Evolutionary conservation across 2,329 filamentous ascomycete genomes (phyloP), one percentile per base, ranked within the genome.

Genomic region (Bipolaris zeicola): DNA sequence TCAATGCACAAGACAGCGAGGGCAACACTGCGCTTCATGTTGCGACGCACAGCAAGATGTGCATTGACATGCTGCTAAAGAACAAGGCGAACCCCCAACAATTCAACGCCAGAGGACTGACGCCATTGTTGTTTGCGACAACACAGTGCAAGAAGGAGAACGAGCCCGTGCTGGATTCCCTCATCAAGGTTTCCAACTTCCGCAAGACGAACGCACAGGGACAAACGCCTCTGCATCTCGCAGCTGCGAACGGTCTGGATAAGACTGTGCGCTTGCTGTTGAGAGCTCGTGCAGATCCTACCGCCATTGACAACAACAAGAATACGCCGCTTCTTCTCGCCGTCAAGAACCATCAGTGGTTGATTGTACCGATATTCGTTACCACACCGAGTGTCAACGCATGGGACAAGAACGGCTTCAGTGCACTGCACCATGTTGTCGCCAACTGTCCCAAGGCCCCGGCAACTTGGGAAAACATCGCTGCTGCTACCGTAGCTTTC

Each of bases 341-440:
- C 3, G 65, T 68, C 1, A 54, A 62, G 16, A 39, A 65, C 34
- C 68, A 72, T 3, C 70, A 69, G 52, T 75, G 70, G 71, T 14
- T 54, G 8, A 36, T 70, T 31, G 67, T 72, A 14, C 60, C 68
- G 3, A 51, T 73, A 2, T 60, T 75, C 11, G 66, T 69, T 2
- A 61, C 64, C 11, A 62, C 69, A 26, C 70, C 70, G 1, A 71
- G 67, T n/a, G 65, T 67, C 31, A 74, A 72, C 11, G 64, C 61
- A 2, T 72, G 72, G 71, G 70, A 73, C 31, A 61, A 65, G 36
- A 63, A 65, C 31, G 71, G 69, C 13, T 57, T 64, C 52, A 73
- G 67, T 20, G 69, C 71, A n/a, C 46, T 75, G n/a, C 72, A 75
- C 42, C 66, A 71, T 22, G 65, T 70, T 24, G 68, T 64, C 6